Evolutionary conservation across 106 monocot species (phyloP).

Genomic region (Dioscorea alata): DNA sequence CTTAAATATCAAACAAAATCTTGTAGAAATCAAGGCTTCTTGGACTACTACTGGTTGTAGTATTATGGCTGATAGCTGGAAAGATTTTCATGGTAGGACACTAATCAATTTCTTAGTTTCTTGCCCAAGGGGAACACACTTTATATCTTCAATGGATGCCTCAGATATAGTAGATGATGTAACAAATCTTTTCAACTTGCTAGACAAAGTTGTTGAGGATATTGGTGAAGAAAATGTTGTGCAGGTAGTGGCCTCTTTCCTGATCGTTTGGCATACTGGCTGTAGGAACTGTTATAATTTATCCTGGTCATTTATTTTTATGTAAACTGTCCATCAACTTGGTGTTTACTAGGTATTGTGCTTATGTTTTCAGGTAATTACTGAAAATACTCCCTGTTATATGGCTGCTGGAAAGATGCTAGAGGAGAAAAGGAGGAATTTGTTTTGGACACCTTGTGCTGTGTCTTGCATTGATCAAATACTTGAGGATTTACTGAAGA

Average conservation of each 20-base stretch:
- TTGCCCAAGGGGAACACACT: conserved; percentile 44
- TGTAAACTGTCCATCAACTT: neutral
- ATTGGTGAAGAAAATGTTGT: conserved; percentile 50
- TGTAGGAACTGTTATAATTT: too few relatives aligned
- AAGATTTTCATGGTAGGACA: conserved; percentile 34
- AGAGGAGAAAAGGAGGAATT: conserved; percentile 50
- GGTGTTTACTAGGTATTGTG: neutral
- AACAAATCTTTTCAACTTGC: conserved; percentile 35
- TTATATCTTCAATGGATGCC: conserved; percentile 39
- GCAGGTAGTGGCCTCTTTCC: conserved; percentile 31
- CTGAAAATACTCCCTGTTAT: conserved; percentile 32
- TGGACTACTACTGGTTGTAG: conserved; percentile 47
- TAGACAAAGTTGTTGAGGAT: conserved; percentile 59
- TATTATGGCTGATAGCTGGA: conserved; percentile 44
- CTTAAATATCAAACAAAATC: conserved; percentile 18
- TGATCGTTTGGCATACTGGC: neutral
- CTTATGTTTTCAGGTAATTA: conserved; percentile 28
- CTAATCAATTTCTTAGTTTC: conserved; percentile 45
- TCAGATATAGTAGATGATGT: conserved; percentile 40
- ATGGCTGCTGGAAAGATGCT: conserved; percentile 53
- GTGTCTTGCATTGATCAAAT: conserved; percentile 33
- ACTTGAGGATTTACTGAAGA: conserved; percentile 40
- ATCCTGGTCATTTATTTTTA: too few relatives aligned
- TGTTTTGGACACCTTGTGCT: conserved; percentile 63
- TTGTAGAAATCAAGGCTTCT: conserved; percentile 41